phyloP scores from a whole-genome alignment of 768 basidiomycete genomes.

The Arthromyces matolae region DNA sequence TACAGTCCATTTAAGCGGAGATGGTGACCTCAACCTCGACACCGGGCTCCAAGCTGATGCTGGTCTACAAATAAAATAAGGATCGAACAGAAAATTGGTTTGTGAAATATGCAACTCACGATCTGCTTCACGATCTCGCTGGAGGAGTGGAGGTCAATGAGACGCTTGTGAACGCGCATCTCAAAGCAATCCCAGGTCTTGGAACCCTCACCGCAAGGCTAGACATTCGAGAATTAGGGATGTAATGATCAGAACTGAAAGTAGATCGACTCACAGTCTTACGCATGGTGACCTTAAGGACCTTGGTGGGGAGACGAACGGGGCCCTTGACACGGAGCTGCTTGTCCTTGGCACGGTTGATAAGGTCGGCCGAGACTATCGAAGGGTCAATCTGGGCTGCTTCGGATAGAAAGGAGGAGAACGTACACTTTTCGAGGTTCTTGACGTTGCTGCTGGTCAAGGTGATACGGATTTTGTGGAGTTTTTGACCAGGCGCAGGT shows the following conservation, averaged over 20 bases:
- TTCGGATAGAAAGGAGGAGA: not conserved
- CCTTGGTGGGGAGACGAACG: slow-evolving; percentile 97
- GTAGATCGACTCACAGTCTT: slow-evolving; percentile 72
- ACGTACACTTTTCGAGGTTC: slow-evolving; percentile 96
- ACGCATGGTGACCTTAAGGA: slow-evolving; percentile 97
- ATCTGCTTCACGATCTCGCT: slow-evolving; percentile 99
- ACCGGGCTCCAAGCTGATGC: slow-evolving; percentile 97
- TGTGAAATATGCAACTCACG: slow-evolving; percentile 47
- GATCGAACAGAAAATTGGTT: not conserved
- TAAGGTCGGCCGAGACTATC: slow-evolving; percentile 89
- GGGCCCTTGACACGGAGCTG: slow-evolving; percentile 99
- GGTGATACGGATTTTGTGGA: slow-evolving; percentile 99
- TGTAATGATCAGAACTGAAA: not conserved
- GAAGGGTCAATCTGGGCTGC: too few relatives aligned
- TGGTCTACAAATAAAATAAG: slow-evolving; percentile 59
- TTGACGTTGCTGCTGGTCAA: slow-evolving; percentile 96
- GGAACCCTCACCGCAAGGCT: slow-evolving; percentile 99
- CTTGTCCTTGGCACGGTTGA: slow-evolving; percentile 99
- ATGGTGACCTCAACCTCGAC: slow-evolving; percentile 99
- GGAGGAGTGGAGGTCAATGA: slow-evolving; percentile 98
- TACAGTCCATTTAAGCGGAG: slow-evolving; percentile 66
- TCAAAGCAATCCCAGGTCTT: slow-evolving; percentile 99
- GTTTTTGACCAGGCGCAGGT: slow-evolving; percentile 80
- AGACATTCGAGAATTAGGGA: slow-evolving; percentile 3
- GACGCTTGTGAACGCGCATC: slow-evolving; percentile 98